These are phyloP conservation scores for Ceratobasidium theobromae DNA, from an alignment of 1,284 basidiomycete species.

Conservation along the genomic window DNA sequence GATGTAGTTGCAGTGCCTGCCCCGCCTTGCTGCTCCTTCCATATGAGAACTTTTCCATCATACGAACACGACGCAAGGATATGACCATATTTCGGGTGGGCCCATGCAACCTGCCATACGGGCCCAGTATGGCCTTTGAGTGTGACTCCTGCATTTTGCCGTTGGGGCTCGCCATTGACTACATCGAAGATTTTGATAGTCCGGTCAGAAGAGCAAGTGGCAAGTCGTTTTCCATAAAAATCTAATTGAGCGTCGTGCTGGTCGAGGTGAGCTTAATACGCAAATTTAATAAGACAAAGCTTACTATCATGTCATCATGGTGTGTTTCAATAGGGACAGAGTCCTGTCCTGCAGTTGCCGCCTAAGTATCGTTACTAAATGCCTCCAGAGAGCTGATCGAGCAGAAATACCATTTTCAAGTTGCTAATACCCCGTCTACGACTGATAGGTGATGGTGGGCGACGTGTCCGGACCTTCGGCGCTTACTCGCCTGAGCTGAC, in stretches of 20 bases:
- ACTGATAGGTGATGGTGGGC: not conserved
- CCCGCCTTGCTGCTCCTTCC: slow-evolving; percentile 78
- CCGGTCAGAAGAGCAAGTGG: slow-evolving; percentile 95
- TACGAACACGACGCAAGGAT: slow-evolving; percentile 98
- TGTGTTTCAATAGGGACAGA: slow-evolving; percentile 84
- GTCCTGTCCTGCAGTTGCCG: slow-evolving; percentile 33
- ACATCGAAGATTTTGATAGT: slow-evolving; percentile 97
- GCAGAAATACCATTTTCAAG: not conserved
- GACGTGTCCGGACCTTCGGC: slow-evolving; percentile 21
- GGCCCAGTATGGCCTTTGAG: slow-evolving; percentile 94
- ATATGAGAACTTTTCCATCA: slow-evolving; percentile 97
- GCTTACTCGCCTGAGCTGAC: slow-evolving; percentile 13
- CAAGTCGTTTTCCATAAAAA: slow-evolving; percentile 95
- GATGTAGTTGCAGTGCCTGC: slow-evolving; percentile 49
- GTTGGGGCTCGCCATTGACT: slow-evolving; percentile 77
- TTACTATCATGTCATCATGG: slow-evolving; percentile 94
- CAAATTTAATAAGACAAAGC: not conserved
- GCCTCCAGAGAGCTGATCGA: not conserved
- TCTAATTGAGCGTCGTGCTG: slow-evolving; percentile 98
- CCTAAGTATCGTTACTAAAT: not conserved
- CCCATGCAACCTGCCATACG: slow-evolving; percentile 99
- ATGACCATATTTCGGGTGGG: slow-evolving; percentile 93
- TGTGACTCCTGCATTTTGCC: slow-evolving; percentile 65
- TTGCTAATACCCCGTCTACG: not conserved
- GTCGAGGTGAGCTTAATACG: slow-evolving; percentile 15